phyloP scores from a whole-genome alignment of 2,329 filamentous ascomycete species.

The Sporothrix humicola region DNA sequence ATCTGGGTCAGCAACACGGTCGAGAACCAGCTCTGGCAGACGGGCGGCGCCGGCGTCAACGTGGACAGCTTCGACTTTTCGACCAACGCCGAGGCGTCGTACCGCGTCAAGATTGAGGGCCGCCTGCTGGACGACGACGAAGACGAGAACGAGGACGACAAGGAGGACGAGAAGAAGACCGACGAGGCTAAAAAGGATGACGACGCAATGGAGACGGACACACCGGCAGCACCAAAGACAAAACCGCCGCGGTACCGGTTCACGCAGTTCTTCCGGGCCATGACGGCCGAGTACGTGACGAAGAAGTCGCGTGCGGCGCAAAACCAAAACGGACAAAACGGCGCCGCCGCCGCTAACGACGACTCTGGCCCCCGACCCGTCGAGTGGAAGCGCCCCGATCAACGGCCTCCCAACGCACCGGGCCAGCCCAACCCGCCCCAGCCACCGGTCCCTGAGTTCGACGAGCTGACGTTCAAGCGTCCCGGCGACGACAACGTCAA shows the following conservation, averaged over 20 bases:
- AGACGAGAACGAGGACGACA: slow-evolving; percentile 46
- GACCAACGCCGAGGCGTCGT: slow-evolving; percentile 76
- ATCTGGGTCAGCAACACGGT: slow-evolving; percentile 96
- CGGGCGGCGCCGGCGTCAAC: slow-evolving; percentile 65
- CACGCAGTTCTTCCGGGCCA: slow-evolving; percentile 81
- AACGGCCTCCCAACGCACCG: slow-evolving; percentile 54
- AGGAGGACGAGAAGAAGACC: slow-evolving; percentile 42
- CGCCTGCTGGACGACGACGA: slow-evolving; percentile 75
- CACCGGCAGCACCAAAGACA: slow-evolving; percentile 45
- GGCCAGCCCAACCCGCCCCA: slow-evolving; percentile 29
- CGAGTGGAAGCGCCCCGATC: slow-evolving; percentile 85
- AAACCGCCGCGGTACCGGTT: slow-evolving; percentile 55
- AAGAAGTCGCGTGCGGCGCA: slow-evolving; percentile 46
- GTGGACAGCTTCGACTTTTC: slow-evolving; percentile 82
- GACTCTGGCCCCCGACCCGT: slow-evolving; percentile 53
- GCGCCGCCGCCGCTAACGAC: not conserved
- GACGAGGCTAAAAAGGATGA: slow-evolving; percentile 50
- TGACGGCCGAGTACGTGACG: slow-evolving; percentile 73
- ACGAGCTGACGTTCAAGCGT: slow-evolving; percentile 88
- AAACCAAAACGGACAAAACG: slow-evolving; percentile 46
- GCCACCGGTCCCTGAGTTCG: slow-evolving; percentile 74
- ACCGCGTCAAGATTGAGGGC: slow-evolving; percentile 90
- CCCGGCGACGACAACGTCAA: slow-evolving; percentile 92
- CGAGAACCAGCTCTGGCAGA: slow-evolving; percentile 94
- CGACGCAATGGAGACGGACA: slow-evolving; percentile 67